These are phyloP conservation scores for Massarina eburnea DNA, from an alignment of 2,329 filamentous ascomycete genomes.

Conservation along the genomic window DNA sequence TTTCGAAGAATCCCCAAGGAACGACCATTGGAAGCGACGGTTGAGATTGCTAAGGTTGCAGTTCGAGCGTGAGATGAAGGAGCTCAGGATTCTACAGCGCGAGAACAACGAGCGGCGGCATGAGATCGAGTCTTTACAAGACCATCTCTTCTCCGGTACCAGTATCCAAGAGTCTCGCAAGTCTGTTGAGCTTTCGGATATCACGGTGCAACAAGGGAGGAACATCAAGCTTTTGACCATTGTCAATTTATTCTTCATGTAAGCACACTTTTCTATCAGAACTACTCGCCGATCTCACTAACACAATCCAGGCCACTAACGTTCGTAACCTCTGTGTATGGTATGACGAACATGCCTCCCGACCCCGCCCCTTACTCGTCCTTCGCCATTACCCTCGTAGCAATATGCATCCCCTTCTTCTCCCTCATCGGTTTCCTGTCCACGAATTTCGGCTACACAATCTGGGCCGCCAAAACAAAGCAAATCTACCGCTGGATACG, in stretches of 20 bases:
- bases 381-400: conserved; percentile 46
- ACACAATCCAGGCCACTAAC: conserved; percentile 50
- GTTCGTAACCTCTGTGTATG: conserved; percentile 63
- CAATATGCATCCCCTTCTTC: conserved; percentile 51
- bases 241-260: conserved; percentile 62
- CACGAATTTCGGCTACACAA: conserved; percentile 42
- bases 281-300: neutral
- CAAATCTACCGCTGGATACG: conserved; percentile 30
- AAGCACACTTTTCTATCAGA: neutral
- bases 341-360: conserved; percentile 51
- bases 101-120: conserved; percentile 58
- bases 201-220: conserved; percentile 60
- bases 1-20: conserved; percentile 49
- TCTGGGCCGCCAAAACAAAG: conserved; percentile 38
- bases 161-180: conserved; percentile 62
- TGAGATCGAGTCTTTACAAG: conserved; percentile 59
- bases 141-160: conserved; percentile 66
- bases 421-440: conserved; percentile 50
- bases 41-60: conserved; percentile 52
- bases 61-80: conserved; percentile 55
- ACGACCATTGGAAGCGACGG: conserved; percentile 52
- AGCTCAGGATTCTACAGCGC: conserved; percentile 51
- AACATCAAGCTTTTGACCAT: conserved; percentile 62
- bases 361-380: conserved; percentile 38
- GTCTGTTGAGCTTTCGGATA: conserved; percentile 58